Base-by-base conservation (phyloP, 1,284 basidiomycete genomes). In the Ustilago sp. region DNA sequence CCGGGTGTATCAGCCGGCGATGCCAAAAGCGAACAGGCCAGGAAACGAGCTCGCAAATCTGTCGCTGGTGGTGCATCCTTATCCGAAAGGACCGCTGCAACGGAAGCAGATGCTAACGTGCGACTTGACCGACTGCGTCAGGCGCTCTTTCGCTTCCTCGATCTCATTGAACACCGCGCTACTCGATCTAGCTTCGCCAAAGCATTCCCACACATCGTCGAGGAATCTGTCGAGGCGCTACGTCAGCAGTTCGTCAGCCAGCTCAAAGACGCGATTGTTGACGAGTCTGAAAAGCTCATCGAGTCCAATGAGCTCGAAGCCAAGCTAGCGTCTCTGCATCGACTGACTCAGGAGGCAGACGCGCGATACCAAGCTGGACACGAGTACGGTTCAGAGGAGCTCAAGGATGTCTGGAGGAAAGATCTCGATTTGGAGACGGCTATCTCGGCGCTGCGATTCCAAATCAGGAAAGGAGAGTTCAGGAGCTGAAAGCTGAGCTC, bases 401-500 rank as follows among this genome's bases (percentile, higher is more conserved):
- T 77, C 28, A 82, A 74, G 32, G 82, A 83, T 32, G 76, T 80
- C 11, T 83, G 82, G 82, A 55, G 82, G 6, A 74, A 76, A 15
- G 74, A 83, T 13, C 50, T 83, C 12, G 77, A 81, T 36, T 63
- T 81, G 38, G 68, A 75, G 19, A 81, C 79, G 0, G 80, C 81
- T 13, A 75, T 82, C 19, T 68, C 72, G 36, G 82, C 82, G 1
- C 61, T 17, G 68, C 79, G n/a, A 71, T 75, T 17, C 76, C 82
- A 2, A 81, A 77, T 7, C 81, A 83, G 52, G 58, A 71, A 45
- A 47, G 53, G 8, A 68, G 79, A 13, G 61, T 83, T 4, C 32
- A 55, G 0, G 35, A 54, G 19, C 50, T 81, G 3, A 62, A 61
- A 56, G 28, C 28, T 7, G 78, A 80, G 48, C 53, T 82, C 13